Conservation (phyloP, 768 basidiomycete genomes). For the Lyophyllum semitale region DNA sequence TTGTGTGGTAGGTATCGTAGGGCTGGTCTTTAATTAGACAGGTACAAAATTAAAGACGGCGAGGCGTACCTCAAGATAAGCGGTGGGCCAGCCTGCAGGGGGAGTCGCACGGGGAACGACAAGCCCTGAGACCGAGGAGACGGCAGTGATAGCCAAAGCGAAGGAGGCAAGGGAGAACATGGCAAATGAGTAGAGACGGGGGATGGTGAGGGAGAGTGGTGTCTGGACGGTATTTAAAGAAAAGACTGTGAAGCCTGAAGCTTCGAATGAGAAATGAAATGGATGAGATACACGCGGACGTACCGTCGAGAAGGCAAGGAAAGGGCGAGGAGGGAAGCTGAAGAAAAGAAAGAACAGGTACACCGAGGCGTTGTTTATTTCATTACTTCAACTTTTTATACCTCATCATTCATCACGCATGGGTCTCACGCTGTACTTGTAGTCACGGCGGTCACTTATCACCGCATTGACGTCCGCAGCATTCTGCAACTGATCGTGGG, state of each 20-base stretch:
- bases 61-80: constrained; percentile 44
- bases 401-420: constrained; percentile 5
- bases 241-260: constrained; percentile 21
- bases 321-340: constrained; percentile 19
- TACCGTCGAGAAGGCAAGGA: constrained; percentile 29
- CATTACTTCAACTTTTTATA: constrained; percentile 13
- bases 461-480: neutral
- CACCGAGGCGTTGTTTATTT: constrained; percentile 17
- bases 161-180: constrained; percentile 44
- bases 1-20: constrained; percentile 57
- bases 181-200: constrained; percentile 25
- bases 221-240: constrained; percentile 24
- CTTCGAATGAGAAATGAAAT: constrained; percentile 32
- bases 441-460: constrained; percentile 2
- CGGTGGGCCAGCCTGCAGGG: constrained; percentile 45
- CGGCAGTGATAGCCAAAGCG: constrained; percentile 40
- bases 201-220: constrained; percentile 30
- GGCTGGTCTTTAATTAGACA: constrained; percentile 29
- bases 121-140: constrained; percentile 40
- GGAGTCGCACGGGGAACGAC: constrained; percentile 40
- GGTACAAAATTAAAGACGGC: constrained; percentile 1
- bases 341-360: constrained; percentile 15
- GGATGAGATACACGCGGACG: constrained; percentile 34
- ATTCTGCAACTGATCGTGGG: neutral
- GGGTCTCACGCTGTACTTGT: constrained; percentile 9